Conservation (phyloP, 192 early-diverging fungal species). For the Coemansia sp. region DNA sequence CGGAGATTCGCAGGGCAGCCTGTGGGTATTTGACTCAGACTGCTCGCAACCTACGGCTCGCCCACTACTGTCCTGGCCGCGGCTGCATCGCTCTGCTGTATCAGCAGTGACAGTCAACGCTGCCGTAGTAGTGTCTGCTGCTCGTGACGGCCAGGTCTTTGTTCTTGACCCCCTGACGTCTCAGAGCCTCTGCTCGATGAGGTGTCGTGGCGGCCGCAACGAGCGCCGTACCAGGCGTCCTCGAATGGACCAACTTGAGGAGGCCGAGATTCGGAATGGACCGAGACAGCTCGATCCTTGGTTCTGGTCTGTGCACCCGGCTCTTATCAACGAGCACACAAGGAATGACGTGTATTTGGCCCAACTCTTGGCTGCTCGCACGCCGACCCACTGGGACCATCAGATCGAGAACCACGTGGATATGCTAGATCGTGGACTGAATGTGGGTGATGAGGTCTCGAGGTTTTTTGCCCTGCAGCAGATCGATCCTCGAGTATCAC, state of each 20-base stretch:
- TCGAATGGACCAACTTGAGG: neutral
- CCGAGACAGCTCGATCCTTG: conserved; percentile 23
- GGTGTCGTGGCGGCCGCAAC: conserved; percentile 28
- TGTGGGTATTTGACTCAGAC: conserved; percentile 36
- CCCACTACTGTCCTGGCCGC: conserved; percentile 23
- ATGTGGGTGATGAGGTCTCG: conserved; percentile 17
- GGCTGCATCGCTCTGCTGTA: conserved; percentile 33
- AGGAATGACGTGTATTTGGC: conserved; percentile 17
- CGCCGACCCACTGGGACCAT: conserved; percentile 22
- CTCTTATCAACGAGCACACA: conserved; percentile 14
- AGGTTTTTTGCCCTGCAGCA: conserved; percentile 21
- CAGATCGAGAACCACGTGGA: conserved; percentile 20
- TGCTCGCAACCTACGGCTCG: neutral
- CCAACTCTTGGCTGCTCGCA: conserved; percentile 22
- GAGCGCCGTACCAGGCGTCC: neutral
- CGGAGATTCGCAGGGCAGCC: conserved; percentile 36
- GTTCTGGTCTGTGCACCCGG: conserved; percentile 41
- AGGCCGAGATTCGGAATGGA: neutral
- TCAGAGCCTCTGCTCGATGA: conserved; percentile 12
- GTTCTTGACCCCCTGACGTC: conserved; percentile 32
- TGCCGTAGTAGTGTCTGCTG: conserved; percentile 28
- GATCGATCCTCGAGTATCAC: conserved; percentile 2
- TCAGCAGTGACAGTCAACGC: conserved; percentile 29
- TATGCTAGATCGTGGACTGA: conserved; percentile 18
- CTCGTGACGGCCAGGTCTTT: conserved; percentile 36